phyloP scores from a whole-genome alignment of 1,284 basidiomycete genomes.

The Gomphus sp. region DNA sequence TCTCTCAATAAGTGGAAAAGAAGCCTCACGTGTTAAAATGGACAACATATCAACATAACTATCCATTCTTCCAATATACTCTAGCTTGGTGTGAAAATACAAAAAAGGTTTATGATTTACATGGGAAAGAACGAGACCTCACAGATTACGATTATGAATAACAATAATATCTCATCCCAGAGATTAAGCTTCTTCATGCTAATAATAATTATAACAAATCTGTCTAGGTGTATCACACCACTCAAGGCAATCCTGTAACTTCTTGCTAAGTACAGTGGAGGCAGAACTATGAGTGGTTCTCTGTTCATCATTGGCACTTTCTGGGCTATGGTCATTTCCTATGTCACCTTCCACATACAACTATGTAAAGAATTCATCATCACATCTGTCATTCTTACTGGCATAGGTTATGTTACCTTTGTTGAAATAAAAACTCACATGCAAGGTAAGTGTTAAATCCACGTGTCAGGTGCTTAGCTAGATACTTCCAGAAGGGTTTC shows the following conservation, averaged over 20 bases:
- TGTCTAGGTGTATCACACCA: too few relatives aligned
- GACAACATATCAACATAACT: too few relatives aligned
- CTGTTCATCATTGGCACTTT: slow-evolving; percentile 27
- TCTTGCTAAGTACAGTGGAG: slow-evolving; percentile 24
- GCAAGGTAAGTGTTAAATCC: slow-evolving; percentile 24
- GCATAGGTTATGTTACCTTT: slow-evolving; percentile 30
- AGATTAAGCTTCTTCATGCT: slow-evolving; percentile 33
- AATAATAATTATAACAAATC: slow-evolving; percentile 26
- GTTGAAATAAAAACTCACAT: slow-evolving; percentile 27
- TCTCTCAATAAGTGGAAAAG: too few relatives aligned
- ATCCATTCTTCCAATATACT: too few relatives aligned
- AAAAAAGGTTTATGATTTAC: too few relatives aligned
- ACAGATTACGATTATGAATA: too few relatives aligned
- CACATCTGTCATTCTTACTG: slow-evolving; percentile 23
- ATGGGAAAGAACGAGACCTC: too few relatives aligned
- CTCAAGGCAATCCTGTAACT: not conserved
- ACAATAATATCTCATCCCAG: slow-evolving; percentile 22
- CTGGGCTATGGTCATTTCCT: slow-evolving; percentile 25
- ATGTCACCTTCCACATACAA: slow-evolving; percentile 23
- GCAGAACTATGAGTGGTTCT: slow-evolving; percentile 33
- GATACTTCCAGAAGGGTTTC: too few relatives aligned
- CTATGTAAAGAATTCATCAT: slow-evolving; percentile 25
- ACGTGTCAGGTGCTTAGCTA: too few relatives aligned
- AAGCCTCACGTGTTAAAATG: too few relatives aligned
- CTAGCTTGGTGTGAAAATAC: too few relatives aligned